phyloP scores from a whole-genome alignment of 257 asterid genomes.

The Fraxinus excelsior region DNA sequence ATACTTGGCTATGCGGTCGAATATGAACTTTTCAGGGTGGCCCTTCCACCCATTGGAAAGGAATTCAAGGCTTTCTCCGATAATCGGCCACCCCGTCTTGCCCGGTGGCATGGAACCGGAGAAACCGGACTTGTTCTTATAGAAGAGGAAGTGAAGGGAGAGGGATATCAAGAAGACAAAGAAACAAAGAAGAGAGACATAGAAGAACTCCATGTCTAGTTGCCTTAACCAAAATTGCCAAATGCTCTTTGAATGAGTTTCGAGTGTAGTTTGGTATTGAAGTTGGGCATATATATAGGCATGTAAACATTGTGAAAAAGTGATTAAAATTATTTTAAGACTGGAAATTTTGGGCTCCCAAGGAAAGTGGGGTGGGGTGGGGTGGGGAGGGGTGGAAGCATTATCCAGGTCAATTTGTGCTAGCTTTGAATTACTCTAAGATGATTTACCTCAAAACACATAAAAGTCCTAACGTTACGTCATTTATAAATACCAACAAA shows the following conservation, averaged over 20 bases:
- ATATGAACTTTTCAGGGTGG: constrained; percentile 57
- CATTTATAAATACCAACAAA: not conserved
- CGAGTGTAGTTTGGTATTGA: constrained; percentile 6
- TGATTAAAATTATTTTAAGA: not conserved
- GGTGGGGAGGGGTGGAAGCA: not conserved
- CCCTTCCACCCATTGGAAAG: constrained; percentile 57
- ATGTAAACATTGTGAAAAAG: not conserved
- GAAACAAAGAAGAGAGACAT: constrained; percentile 18
- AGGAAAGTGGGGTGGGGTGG: not conserved
- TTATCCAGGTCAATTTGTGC: not conserved
- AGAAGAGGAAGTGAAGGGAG: constrained; percentile 28
- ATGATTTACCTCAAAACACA: not conserved
- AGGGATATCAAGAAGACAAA: constrained; percentile 22
- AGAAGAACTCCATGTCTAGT: constrained; percentile 28
- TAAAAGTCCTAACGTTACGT: not conserved
- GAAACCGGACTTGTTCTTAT: constrained; percentile 8
- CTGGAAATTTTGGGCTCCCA: not conserved
- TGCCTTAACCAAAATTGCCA: not conserved
- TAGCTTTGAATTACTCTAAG: not conserved
- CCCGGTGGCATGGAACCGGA: constrained; percentile 48
- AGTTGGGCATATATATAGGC: constrained; percentile 19
- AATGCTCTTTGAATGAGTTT: constrained; percentile 6
- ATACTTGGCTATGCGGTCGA: constrained; percentile 48
- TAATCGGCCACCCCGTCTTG: constrained; percentile 45
- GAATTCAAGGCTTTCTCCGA: constrained; percentile 58